A percentile compares a stretch with the other conserved stretches of the same genome.
phyloP scores from a whole-genome alignment of 108 stramenopile species.

The Nitzschia palea region DNA sequence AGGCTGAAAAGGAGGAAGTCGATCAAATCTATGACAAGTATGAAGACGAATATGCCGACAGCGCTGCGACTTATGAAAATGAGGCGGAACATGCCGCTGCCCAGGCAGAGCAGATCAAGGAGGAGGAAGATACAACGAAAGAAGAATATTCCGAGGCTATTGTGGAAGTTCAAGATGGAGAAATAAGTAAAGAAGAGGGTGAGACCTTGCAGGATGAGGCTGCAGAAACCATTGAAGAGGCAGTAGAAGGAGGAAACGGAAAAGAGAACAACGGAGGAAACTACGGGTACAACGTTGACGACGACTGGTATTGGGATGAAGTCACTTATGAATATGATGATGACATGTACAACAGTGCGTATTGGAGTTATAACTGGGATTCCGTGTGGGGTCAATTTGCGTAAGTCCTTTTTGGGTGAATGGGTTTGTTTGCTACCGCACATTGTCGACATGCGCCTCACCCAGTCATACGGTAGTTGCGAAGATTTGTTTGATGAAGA shows the following conservation, averaged over 20 bases:
- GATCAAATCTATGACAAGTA: constrained; percentile 22
- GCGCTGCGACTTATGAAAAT: constrained; percentile 13
- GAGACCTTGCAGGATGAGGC: constrained; percentile 26
- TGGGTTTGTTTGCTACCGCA: no score
- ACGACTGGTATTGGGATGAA: constrained; percentile 38
- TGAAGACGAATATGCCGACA: constrained; percentile 18
- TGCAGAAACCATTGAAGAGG: constrained; percentile 14
- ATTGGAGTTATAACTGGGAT: constrained; percentile 53
- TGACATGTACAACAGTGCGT: constrained; percentile 36
- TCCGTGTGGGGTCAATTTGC: constrained; percentile 51
- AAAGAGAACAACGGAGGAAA: background rate
- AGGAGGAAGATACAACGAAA: constrained; percentile 2
- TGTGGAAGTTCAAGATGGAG: constrained; percentile 1
- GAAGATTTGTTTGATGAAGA: constrained; percentile 51
- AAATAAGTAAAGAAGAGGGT: constrained; percentile 22
- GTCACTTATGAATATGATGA: constrained; percentile 28
- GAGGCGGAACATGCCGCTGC: constrained; percentile 17
- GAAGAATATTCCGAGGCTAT: no score
- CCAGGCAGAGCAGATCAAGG: constrained; percentile 15
- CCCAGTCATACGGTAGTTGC: constrained; percentile 24
- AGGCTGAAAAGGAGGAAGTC: constrained; percentile 6
- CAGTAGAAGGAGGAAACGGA: background rate
- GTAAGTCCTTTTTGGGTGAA: no score
- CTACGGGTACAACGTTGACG: background rate
- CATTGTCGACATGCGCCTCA: no score